A percentile compares a stretch with the other conserved stretches of the same genome.
These are phyloP conservation scores for Ceratocystiopsis brevicomis DNA, from an alignment of 2,329 filamentous ascomycete genomes.

Conservation along the genomic window DNA sequence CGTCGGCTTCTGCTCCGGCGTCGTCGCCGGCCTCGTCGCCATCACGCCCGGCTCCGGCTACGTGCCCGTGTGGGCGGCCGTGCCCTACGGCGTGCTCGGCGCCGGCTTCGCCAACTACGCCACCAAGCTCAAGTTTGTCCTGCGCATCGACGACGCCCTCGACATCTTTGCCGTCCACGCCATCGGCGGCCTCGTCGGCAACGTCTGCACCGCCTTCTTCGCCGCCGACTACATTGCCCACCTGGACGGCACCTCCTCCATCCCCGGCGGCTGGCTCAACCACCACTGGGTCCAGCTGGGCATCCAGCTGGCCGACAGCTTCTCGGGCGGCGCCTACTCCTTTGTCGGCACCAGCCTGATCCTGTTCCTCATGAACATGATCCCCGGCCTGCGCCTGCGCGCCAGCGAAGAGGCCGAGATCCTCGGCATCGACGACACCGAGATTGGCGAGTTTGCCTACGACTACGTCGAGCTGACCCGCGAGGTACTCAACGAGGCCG, in stretches of 20 bases:
- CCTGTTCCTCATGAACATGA: slow-evolving; percentile 49
- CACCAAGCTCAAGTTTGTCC: slow-evolving; percentile 59
- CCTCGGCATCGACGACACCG: slow-evolving; percentile 50
- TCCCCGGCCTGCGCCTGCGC: slow-evolving; percentile 51
- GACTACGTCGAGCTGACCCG: slow-evolving; percentile 52
- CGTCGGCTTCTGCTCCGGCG: slow-evolving; percentile 81
- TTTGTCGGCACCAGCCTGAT: slow-evolving; percentile 51
- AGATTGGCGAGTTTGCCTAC: slow-evolving; percentile 69
- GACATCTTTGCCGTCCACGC: slow-evolving; percentile 86
- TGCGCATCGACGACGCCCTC: slow-evolving; percentile 71
- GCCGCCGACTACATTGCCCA: slow-evolving; percentile 56
- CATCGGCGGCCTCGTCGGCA: slow-evolving; percentile 64
- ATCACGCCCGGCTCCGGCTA: slow-evolving; percentile 73
- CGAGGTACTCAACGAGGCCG: slow-evolving; percentile 16
- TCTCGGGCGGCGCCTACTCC: slow-evolving; percentile 44
- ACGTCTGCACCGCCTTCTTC: slow-evolving; percentile 61
- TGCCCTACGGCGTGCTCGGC: slow-evolving; percentile 38
- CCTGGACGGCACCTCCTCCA: slow-evolving; percentile 46
- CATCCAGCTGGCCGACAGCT: slow-evolving; percentile 50
- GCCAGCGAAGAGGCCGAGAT: slow-evolving; percentile 49
- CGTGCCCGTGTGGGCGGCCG: slow-evolving; percentile 45
- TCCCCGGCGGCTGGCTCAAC: slow-evolving; percentile 50
- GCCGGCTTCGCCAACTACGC: slow-evolving; percentile 63
- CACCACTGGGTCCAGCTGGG: slow-evolving; percentile 52
- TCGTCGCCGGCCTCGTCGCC: slow-evolving; percentile 70